These are phyloP conservation scores for Nymphaea thermarum DNA, from an alignment of 164 flowering plant genomes.

Conservation along the genomic window DNA sequence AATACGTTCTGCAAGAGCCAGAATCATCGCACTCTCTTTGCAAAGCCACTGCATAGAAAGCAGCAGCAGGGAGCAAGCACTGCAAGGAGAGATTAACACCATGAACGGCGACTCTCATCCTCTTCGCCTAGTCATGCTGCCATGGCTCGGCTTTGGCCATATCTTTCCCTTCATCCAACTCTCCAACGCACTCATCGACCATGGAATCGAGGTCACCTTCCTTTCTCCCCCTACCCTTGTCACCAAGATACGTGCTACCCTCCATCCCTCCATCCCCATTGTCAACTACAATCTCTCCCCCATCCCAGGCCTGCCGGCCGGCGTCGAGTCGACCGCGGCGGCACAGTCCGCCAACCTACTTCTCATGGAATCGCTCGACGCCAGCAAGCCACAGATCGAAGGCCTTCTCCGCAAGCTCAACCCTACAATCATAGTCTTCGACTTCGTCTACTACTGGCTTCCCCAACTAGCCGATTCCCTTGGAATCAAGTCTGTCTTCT, in stretches of 20 bases:
- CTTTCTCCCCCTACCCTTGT: not conserved
- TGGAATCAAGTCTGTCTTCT: slow-evolving; percentile 15
- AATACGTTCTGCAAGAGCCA: no score
- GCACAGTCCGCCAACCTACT: slow-evolving; percentile 10
- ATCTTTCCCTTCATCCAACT: slow-evolving; percentile 9
- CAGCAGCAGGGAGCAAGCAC: no score
- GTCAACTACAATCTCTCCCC: slow-evolving; percentile 6
- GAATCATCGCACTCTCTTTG: no score
- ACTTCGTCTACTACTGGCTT: slow-evolving; percentile 22
- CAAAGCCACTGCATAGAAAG: no score
- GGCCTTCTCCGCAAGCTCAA: slow-evolving; percentile 13
- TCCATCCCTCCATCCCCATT: not conserved
- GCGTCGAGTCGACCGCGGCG: slow-evolving; percentile 8
- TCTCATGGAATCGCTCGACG: slow-evolving; percentile 17
- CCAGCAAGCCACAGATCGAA: slow-evolving; percentile 17
- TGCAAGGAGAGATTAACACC: no score
- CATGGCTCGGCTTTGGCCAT: slow-evolving; percentile 11
- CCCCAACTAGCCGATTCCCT: slow-evolving; percentile 12
- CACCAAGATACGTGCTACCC: not conserved
- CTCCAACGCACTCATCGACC: slow-evolving; percentile 2
- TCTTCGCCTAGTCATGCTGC: slow-evolving; percentile 10
- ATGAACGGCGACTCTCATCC: not conserved
- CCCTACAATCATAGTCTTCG: slow-evolving; percentile 20
- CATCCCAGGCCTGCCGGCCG: slow-evolving; percentile 15
- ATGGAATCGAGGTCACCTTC: slow-evolving; percentile 1